Conservation (phyloP, 2,329 filamentous ascomycete genomes). For the Trichoderma guizhouense region DNA sequence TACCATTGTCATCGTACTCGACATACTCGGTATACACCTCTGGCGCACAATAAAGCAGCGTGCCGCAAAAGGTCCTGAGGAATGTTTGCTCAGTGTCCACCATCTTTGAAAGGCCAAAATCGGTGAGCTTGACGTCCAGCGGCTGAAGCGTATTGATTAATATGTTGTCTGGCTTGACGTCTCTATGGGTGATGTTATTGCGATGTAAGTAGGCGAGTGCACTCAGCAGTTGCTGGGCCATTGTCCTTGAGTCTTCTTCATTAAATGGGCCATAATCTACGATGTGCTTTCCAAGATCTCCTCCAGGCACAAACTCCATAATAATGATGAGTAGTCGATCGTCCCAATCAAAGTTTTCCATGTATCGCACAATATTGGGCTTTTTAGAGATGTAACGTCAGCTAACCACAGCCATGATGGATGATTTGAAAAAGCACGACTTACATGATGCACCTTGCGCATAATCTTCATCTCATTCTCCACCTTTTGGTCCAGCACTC, state of each 20-base stretch:
- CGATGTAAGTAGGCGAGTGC: constrained; percentile 83
- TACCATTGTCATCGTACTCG: constrained; percentile 67
- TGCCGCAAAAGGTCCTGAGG: constrained; percentile 93
- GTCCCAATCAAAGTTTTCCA: constrained; percentile 81
- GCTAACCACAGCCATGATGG: constrained; percentile 17
- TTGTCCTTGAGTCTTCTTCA: constrained; percentile 66
- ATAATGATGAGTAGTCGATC: constrained; percentile 88
- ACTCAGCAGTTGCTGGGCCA: constrained; percentile 73
- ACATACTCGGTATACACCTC: constrained; percentile 82
- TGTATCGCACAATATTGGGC: constrained; percentile 87
- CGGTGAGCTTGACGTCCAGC: constrained; percentile 83
- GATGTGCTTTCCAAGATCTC: constrained; percentile 77
- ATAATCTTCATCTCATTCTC: constrained; percentile 98
- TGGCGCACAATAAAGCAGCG: constrained; percentile 89
- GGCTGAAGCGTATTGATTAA: constrained; percentile 72
- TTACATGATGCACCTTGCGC: constrained; percentile 76
- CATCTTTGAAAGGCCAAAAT: constrained; percentile 95
- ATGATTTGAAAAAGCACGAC: constrained; percentile 31
- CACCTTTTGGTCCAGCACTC: constrained; percentile 82
- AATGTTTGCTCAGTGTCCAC: constrained; percentile 88
- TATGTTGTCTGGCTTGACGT: constrained; percentile 98
- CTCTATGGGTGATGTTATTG: constrained; percentile 91
- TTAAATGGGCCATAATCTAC: constrained; percentile 57
- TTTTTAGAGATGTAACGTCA: constrained; percentile 31
- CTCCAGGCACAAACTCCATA: constrained; percentile 86